These are phyloP conservation scores for Anastatica hierochuntica DNA, from an alignment of 345 rosid species.

Conservation along the genomic window DNA sequence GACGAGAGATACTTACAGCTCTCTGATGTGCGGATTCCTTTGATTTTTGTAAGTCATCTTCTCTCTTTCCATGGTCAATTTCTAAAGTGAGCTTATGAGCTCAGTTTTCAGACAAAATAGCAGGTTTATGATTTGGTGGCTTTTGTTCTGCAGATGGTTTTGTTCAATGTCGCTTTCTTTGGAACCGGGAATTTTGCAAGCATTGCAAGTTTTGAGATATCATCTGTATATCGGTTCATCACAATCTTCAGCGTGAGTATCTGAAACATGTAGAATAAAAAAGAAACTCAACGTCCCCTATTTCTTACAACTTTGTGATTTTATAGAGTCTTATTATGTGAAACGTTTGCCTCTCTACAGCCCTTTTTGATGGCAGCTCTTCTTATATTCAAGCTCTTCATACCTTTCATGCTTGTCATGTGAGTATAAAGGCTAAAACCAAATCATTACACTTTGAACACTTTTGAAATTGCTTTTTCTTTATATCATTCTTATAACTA, in stretches of 20 bases:
- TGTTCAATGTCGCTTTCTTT: constrained; percentile 90
- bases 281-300: too few species aligned
- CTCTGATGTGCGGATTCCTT: constrained; percentile 76
- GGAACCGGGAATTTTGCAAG: constrained; percentile 98
- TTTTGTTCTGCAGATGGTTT: constrained; percentile 54
- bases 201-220: constrained; percentile 98
- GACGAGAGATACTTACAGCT: constrained; percentile 64
- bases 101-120: too few species aligned
- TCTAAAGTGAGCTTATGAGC: neutral
- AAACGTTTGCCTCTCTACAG: constrained; percentile 33
- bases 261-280: constrained; percentile 3
- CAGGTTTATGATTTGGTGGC: constrained; percentile 2
- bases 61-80: neutral
- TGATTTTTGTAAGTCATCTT: constrained; percentile 60
- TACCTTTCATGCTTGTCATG: constrained; percentile 96
- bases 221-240: constrained; percentile 88
- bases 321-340: too few species aligned
- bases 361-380: constrained; percentile 96
- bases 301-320: too few species aligned
- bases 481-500: neutral
- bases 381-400: constrained; percentile 86
- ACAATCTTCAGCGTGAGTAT: constrained; percentile 89
- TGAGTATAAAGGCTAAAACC: constrained; percentile 35
- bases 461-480: neutral
- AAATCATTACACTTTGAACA: neutral